Evolutionary conservation across 73 alveolate species (phyloP).

Genomic region (Diophrys appendiculata): DNA sequence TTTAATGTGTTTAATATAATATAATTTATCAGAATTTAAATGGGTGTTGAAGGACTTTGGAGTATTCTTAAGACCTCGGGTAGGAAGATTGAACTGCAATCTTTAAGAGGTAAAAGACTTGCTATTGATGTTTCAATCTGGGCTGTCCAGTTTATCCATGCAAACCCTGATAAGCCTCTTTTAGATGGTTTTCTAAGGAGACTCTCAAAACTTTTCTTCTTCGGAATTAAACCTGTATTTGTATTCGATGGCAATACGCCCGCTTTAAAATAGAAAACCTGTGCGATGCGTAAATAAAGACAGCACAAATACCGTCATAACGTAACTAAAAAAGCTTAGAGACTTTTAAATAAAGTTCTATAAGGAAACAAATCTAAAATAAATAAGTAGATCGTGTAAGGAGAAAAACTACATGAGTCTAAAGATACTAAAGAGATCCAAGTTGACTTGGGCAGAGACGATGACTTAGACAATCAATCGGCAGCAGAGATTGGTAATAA

Average conservation of each 20-base stretch:
- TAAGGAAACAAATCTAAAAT: slow-evolving; percentile 12
- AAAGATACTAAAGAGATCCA: neutral
- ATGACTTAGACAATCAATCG: slow-evolving; percentile 19
- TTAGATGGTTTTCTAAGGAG: slow-evolving; percentile 77
- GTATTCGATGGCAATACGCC: slow-evolving; percentile 89
- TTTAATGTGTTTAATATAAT: too few species aligned
- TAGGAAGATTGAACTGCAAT: slow-evolving; percentile 61
- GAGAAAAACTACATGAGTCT: slow-evolving; percentile 2
- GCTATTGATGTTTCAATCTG: slow-evolving; percentile 85
- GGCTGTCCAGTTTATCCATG: slow-evolving; percentile 69
- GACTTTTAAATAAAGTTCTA: slow-evolving; percentile 45
- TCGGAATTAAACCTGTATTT: slow-evolving; percentile 85
- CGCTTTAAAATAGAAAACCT: slow-evolving; percentile 60
- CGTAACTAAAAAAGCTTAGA: slow-evolving; percentile 66
- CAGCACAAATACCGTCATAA: slow-evolving; percentile 30
- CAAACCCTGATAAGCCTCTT: slow-evolving; percentile 25
- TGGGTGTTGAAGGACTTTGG: slow-evolving; percentile 88
- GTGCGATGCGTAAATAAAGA: slow-evolving; percentile 42
- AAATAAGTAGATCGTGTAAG: neutral
- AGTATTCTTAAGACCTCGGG: slow-evolving; percentile 74
- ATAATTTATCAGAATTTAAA: too few species aligned
- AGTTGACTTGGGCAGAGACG: slow-evolving; percentile 3
- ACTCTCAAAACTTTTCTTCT: slow-evolving; percentile 64
- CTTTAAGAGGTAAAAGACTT: slow-evolving; percentile 68
- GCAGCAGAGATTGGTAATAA: slow-evolving; percentile 19